Conservation (phyloP, 352 stramenopile species). For the Globisporangium viniferum region DNA sequence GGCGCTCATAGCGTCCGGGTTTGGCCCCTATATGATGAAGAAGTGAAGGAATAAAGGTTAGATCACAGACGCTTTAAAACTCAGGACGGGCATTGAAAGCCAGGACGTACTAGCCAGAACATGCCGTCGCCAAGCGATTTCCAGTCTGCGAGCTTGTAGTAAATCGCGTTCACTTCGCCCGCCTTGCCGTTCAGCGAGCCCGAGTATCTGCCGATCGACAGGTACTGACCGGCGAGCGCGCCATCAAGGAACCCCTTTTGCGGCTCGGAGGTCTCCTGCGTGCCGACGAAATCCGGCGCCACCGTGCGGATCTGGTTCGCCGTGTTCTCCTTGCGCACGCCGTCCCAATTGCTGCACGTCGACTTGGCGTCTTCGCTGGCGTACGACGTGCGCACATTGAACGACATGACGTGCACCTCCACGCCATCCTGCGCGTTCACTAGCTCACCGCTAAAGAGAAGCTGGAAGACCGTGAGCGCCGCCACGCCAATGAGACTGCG, state of each 20-base stretch:
- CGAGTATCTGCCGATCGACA: constrained; percentile 52
- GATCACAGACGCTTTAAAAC: neutral
- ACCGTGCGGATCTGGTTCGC: constrained; percentile 51
- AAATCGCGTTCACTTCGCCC: constrained; percentile 58
- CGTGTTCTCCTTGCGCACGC: constrained; percentile 60
- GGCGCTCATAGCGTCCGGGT: constrained; percentile 44
- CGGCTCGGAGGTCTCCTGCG: constrained; percentile 73
- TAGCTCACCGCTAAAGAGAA: neutral
- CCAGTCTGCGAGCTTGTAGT: constrained; percentile 62
- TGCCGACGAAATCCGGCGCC: constrained; percentile 68
- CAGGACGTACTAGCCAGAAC: constrained; percentile 51
- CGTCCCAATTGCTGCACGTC: constrained; percentile 61
- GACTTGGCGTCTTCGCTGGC: constrained; percentile 35
- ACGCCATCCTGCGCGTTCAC: constrained; percentile 29
- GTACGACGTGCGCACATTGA: constrained; percentile 77
- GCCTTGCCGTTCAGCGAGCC: constrained; percentile 58
- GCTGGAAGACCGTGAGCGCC: constrained; percentile 4
- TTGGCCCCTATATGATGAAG: constrained; percentile 23
- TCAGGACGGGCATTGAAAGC: too few relatives aligned
- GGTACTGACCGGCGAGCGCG: constrained; percentile 48
- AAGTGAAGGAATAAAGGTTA: neutral
- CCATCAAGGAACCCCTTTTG: constrained; percentile 67
- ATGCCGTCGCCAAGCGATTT: constrained; percentile 50
- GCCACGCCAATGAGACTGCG: neutral
- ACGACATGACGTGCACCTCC: constrained; percentile 63